These are phyloP conservation scores for Iodosphaeria phyllophila DNA, from an alignment of 2,329 filamentous ascomycete genomes.

Conservation along the genomic window DNA sequence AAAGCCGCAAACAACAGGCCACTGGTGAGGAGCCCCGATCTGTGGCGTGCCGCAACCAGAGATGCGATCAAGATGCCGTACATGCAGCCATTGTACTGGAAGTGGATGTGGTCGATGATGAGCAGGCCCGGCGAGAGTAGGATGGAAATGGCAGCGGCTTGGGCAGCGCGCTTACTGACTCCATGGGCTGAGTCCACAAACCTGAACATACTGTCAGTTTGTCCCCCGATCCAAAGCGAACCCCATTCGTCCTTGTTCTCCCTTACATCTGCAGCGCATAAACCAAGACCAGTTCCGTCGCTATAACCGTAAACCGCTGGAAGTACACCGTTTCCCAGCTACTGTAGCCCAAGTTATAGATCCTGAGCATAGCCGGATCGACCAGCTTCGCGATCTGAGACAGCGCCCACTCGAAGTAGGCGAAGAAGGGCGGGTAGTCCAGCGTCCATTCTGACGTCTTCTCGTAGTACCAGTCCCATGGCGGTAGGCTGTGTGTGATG, in stretches of 20 bases:
- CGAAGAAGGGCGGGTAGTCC: slow-evolving; percentile 97
- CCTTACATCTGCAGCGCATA: slow-evolving; percentile 61
- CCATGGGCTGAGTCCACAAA: slow-evolving; percentile 56
- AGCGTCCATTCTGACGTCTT: slow-evolving; percentile 98
- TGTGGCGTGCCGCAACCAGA: slow-evolving; percentile 61
- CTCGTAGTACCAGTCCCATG: slow-evolving; percentile 90
- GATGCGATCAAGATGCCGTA: slow-evolving; percentile 83
- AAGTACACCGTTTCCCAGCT: slow-evolving; percentile 93
- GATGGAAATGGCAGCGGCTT: slow-evolving; percentile 75
- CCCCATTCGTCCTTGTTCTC: slow-evolving; percentile 1
- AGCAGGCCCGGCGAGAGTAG: slow-evolving; percentile 81
- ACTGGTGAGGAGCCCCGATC: slow-evolving; percentile 56
- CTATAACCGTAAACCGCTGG: slow-evolving; percentile 73
- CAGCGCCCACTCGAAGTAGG: slow-evolving; percentile 86
- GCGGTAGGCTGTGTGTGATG: slow-evolving; percentile 74
- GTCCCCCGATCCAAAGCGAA: slow-evolving; percentile 3
- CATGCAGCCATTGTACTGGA: slow-evolving; percentile 96
- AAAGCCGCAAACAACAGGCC: slow-evolving; percentile 71
- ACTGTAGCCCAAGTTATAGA: slow-evolving; percentile 68
- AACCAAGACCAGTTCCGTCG: slow-evolving; percentile 67
- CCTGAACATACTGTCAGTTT: slow-evolving; percentile 19
- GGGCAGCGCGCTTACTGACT: slow-evolving; percentile 52
- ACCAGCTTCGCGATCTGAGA: slow-evolving; percentile 61
- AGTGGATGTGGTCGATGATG: slow-evolving; percentile 93
- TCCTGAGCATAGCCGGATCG: slow-evolving; percentile 65